Evolutionary conservation across 2,329 filamentous ascomycete genomes (phyloP).

Genomic region (Paradendryphiella salina): DNA sequence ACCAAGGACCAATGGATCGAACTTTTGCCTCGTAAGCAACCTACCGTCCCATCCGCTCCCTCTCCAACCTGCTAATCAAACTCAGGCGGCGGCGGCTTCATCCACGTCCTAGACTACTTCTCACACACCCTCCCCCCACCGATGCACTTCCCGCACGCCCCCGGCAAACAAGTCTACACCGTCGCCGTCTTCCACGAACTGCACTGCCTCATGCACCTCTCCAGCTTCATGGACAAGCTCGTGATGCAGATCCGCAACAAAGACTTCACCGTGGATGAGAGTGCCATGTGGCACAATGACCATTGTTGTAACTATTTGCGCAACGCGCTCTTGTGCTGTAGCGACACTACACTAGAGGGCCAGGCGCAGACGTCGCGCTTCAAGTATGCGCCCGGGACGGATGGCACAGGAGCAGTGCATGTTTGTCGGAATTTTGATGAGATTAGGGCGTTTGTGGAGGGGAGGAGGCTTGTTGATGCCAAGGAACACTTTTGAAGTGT

Average conservation of each 20-base stretch:
- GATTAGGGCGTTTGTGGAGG: constrained; percentile 5
- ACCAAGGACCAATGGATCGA: constrained; percentile 17
- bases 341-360: constrained; percentile 34
- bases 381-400: constrained; percentile 16
- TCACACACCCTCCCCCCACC: constrained; percentile 18
- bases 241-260: constrained; percentile 22
- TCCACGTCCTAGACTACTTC: constrained; percentile 13
- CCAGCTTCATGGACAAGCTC: constrained; percentile 18
- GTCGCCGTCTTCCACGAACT: constrained; percentile 27
- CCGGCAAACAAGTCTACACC: constrained; percentile 14
- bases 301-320: constrained; percentile 38
- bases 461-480: not conserved
- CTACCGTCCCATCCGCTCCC: no score
- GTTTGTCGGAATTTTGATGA: constrained; percentile 26
- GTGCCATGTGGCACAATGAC: constrained; percentile 29
- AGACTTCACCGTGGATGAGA: constrained; percentile 21
- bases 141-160: constrained; percentile 17
- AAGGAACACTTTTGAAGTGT: not conserved
- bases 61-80: not conserved
- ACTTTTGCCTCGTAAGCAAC: constrained; percentile 16
- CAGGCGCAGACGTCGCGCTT: constrained; percentile 13
- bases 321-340: constrained; percentile 30
- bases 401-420: constrained; percentile 26
- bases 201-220: constrained; percentile 26
- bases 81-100: constrained; percentile 23